Percentiles rank a stretch among this genome's conserved stretches.
These are phyloP conservation scores for Pythium guiyangense DNA, from an alignment of 352 stramenopile species.

Conservation along the genomic window DNA sequence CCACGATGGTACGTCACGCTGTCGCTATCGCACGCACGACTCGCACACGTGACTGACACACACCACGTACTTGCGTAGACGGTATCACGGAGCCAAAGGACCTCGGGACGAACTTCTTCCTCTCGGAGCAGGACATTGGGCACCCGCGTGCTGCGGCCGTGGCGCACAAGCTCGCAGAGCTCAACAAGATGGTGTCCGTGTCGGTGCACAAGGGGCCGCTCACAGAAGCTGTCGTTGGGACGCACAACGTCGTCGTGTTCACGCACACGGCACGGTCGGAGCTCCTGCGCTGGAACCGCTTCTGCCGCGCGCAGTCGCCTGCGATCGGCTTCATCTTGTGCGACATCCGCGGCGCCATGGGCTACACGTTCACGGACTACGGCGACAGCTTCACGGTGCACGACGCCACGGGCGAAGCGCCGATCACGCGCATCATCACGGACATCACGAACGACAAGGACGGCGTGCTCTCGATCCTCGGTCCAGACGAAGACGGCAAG, in stretches of 20 bases:
- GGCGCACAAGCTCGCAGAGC: conserved; percentile 81
- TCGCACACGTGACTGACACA: conserved; percentile 1
- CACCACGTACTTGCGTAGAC: conserved; percentile 22
- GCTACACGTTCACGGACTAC: conserved; percentile 81
- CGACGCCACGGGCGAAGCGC: conserved; percentile 76
- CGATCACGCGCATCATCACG: conserved; percentile 85
- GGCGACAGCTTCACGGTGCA: conserved; percentile 70
- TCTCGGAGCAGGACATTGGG: conserved; percentile 79
- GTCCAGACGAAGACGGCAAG: conserved; percentile 80
- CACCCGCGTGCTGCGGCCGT: conserved; percentile 54
- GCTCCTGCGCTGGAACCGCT: conserved; percentile 86
- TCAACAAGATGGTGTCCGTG: conserved; percentile 90
- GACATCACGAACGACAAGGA: conserved; percentile 83
- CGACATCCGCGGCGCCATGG: conserved; percentile 72
- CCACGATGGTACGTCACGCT: conserved; percentile 44
- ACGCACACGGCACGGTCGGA: conserved; percentile 68
- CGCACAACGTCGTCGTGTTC: conserved; percentile 89
- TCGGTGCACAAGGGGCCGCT: conserved; percentile 63
- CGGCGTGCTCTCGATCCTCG: conserved; percentile 67
- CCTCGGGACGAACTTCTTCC: conserved; percentile 93
- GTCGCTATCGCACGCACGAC: neutral
- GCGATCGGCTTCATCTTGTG: conserved; percentile 81
- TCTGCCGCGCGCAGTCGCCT: conserved; percentile 75
- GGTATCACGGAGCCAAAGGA: conserved; percentile 73
- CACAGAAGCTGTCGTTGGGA: conserved; percentile 54